These are phyloP conservation scores for Penstemon davidsonii DNA, from an alignment of 257 asterid genomes.

Conservation along the genomic window DNA sequence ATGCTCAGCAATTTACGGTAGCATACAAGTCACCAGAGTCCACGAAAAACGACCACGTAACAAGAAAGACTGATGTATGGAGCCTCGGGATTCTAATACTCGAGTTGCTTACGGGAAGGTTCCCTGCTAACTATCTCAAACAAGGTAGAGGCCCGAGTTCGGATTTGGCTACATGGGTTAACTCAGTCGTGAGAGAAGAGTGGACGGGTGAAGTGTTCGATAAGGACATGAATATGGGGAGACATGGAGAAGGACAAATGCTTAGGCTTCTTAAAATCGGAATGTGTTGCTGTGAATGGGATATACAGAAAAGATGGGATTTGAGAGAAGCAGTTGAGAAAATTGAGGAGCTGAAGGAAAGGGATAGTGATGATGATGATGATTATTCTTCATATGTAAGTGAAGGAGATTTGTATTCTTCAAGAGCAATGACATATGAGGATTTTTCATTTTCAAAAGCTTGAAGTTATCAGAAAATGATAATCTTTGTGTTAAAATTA, in stretches of 20 bases:
- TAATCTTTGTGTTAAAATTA: too few relatives aligned
- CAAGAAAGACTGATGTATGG: slow-evolving; percentile 57
- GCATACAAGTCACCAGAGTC: slow-evolving; percentile 62
- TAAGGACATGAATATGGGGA: slow-evolving; percentile 43
- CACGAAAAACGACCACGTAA: slow-evolving; percentile 35
- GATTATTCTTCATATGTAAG: slow-evolving; percentile 43
- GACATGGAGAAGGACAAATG: slow-evolving; percentile 49
- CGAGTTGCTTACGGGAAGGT: slow-evolving; percentile 53
- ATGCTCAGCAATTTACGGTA: slow-evolving; percentile 57
- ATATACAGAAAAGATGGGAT: slow-evolving; percentile 51
- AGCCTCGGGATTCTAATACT: slow-evolving; percentile 65
- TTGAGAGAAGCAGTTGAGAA: slow-evolving; percentile 47
- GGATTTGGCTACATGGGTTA: slow-evolving; percentile 65
- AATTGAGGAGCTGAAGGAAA: slow-evolving; percentile 51
- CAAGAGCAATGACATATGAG: slow-evolving; percentile 42
- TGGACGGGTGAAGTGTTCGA: slow-evolving; percentile 66
- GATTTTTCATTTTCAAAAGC: slow-evolving; percentile 40
- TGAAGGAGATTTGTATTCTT: slow-evolving; percentile 46
- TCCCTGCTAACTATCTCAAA: slow-evolving; percentile 56
- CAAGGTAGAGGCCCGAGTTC: slow-evolving; percentile 52
- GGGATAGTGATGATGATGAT: slow-evolving; percentile 32
- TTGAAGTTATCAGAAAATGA: neutral
- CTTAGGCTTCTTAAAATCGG: slow-evolving; percentile 59
- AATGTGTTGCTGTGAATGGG: slow-evolving; percentile 61
- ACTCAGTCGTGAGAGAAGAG: slow-evolving; percentile 60